These are phyloP conservation scores for Xylaria polymorpha DNA, from an alignment of 2,329 filamentous ascomycete genomes.

Conservation along the genomic window DNA sequence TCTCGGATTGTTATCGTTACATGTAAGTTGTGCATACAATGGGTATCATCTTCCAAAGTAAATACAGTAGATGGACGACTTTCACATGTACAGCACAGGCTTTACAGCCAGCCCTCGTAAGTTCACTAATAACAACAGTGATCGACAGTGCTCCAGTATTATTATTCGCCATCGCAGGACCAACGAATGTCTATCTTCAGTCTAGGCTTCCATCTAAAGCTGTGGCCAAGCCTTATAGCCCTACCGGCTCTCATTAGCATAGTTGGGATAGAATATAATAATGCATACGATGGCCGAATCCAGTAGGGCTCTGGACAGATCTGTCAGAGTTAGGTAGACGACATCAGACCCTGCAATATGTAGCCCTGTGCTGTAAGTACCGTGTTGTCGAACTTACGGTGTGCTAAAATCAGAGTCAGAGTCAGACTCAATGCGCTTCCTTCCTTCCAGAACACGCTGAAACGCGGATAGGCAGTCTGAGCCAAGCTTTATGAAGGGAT, in stretches of 20 bases:
- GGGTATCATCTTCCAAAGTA: neutral
- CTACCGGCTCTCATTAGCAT: constrained; percentile 15
- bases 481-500: constrained; percentile 28
- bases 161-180: constrained; percentile 9
- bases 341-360: constrained; percentile 6
- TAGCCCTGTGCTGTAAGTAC: neutral
- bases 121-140: constrained; percentile 29
- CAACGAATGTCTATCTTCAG: constrained; percentile 7
- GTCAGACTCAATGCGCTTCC: constrained; percentile 35
- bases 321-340: neutral
- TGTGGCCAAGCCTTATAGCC: constrained; percentile 21
- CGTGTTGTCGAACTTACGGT: constrained; percentile 10
- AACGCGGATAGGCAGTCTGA: constrained; percentile 31
- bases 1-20: constrained; percentile 3
- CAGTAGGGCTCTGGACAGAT: neutral
- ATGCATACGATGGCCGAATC: neutral
- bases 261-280: neutral
- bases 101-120: neutral
- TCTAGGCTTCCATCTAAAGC: constrained; percentile 19
- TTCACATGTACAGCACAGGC: constrained; percentile 14
- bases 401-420: constrained; percentile 29
- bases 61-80: neutral
- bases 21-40: neutral
- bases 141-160: constrained; percentile 25
- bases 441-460: constrained; percentile 40